phyloP scores from a whole-genome alignment of 2,329 filamentous ascomycete genomes.

The Penicillium sp. region DNA sequence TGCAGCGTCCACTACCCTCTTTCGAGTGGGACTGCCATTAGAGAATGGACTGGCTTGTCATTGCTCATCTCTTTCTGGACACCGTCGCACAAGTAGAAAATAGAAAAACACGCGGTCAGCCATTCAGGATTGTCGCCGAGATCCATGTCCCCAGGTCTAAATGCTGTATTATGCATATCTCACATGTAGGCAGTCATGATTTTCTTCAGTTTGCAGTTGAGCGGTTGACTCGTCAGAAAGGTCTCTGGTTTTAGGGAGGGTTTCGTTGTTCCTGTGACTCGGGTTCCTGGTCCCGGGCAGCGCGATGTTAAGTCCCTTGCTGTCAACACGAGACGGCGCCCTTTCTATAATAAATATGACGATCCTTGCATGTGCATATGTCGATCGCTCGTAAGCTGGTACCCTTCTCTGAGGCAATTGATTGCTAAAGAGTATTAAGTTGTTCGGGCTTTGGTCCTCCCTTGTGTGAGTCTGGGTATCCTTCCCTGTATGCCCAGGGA shows the following conservation, averaged over 20 bases:
- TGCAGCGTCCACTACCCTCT: conserved; percentile 1
- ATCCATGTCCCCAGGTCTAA: conserved; percentile 5
- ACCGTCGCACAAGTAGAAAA: conserved; percentile 7
- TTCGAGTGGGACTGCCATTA: conserved; percentile 16
- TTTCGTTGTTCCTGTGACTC: neutral
- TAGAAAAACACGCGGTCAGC: neutral
- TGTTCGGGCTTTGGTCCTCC: neutral
- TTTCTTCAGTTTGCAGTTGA: neutral
- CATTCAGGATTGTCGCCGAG: conserved; percentile 2
- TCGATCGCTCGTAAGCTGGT: conserved; percentile 1
- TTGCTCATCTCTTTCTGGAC: neutral
- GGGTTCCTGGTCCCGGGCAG: conserved; percentile 2
- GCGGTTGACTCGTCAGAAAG: conserved; percentile 6
- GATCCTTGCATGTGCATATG: conserved; percentile 20
- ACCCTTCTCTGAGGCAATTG: neutral
- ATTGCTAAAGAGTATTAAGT: neutral
- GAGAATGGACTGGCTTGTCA: conserved; percentile 16
- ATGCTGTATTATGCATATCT: conserved; percentile 14
- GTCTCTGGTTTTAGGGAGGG: neutral
- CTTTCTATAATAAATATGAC: conserved; percentile 4
- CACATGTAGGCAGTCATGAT: conserved; percentile 20
- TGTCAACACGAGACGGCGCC: conserved; percentile 15
- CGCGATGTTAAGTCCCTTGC: conserved; percentile 17
- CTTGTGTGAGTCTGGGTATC: neutral
- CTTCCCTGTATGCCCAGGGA: neutral